A percentile compares a stretch with the other conserved stretches of the same genome.
Conservation (phyloP, 2,329 filamentous ascomycete species). For the Magnaporthiopsis incrustans region DNA sequence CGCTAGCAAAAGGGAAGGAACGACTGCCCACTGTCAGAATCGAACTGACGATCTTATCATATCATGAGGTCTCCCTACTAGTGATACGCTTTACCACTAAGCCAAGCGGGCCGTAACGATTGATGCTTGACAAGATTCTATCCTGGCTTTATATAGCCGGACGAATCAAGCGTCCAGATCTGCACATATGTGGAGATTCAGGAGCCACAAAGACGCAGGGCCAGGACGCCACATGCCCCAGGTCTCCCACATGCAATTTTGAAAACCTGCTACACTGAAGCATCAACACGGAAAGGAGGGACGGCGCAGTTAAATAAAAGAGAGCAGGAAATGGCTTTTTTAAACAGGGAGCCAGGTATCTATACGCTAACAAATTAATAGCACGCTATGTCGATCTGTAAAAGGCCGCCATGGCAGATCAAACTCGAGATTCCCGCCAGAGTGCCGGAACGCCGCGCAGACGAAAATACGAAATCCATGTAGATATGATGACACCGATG, state of each 20-base stretch:
- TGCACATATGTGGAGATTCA: not conserved
- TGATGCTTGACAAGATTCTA: not conserved
- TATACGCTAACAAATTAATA: not conserved
- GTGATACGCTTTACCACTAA: slow-evolving; percentile 8
- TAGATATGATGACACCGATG: not conserved
- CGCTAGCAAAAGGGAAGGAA: not conserved
- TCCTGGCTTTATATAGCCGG: not conserved
- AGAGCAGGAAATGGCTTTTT: not conserved
- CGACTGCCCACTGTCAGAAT: slow-evolving; percentile 3
- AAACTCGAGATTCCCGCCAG: not conserved
- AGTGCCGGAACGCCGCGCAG: not conserved
- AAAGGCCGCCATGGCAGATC: not conserved
- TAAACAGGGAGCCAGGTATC: not conserved
- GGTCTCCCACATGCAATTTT: too few relatives aligned
- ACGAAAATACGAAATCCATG: not conserved
- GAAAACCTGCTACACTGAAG: too few relatives aligned
- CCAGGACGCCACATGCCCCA: not conserved
- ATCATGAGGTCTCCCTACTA: slow-evolving; percentile 1
- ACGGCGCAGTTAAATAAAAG: not conserved
- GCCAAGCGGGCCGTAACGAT: slow-evolving; percentile 2
- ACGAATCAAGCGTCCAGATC: not conserved
- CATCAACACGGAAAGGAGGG: too few relatives aligned
- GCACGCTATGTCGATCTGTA: not conserved
- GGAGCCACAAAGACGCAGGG: not conserved
- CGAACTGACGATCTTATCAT: slow-evolving; percentile 8